phyloP scores from a whole-genome alignment of 495 filamentous ascomycete genomes.

The Evernia prunastri region DNA sequence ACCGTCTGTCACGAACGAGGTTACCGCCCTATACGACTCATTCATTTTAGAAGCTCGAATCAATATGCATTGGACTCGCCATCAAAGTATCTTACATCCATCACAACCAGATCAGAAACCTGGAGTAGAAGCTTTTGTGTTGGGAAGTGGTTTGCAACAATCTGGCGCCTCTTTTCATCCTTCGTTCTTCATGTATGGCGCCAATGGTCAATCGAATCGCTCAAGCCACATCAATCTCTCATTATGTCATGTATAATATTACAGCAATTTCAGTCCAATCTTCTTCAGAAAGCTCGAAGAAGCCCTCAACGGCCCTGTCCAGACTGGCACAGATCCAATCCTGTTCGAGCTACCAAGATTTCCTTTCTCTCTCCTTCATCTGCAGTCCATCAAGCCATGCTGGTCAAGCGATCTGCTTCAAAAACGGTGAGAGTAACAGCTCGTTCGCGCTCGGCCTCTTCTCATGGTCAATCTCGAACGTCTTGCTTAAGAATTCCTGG shows the following conservation, averaged over 20 bases:
- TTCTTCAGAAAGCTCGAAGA: background rate
- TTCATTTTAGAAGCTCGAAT: background rate
- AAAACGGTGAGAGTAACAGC: conserved; percentile 71
- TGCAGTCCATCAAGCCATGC: background rate
- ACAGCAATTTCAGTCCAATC: background rate
- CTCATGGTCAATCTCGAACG: conserved; percentile 93
- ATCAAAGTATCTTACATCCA: background rate
- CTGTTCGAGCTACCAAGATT: background rate
- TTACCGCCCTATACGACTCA: too few relatives aligned
- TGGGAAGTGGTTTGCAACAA: too few relatives aligned
- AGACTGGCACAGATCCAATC: background rate
- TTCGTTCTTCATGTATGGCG: background rate
- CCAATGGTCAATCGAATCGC: background rate
- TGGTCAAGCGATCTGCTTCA: conserved; percentile 52
- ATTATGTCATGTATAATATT: conserved; percentile 1
- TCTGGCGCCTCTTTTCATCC: background rate
- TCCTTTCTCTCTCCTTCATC: background rate
- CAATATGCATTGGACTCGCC: background rate
- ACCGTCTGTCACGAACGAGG: too few relatives aligned
- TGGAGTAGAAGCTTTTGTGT: background rate
- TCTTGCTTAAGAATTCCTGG: conserved; percentile 75
- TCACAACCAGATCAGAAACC: background rate
- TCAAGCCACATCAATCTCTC: background rate
- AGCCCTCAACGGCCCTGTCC: background rate
- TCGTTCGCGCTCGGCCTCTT: conserved; percentile 87